phyloP scores from a whole-genome alignment of 176 grass and related monocot species.

The Lolium rigidum region DNA sequence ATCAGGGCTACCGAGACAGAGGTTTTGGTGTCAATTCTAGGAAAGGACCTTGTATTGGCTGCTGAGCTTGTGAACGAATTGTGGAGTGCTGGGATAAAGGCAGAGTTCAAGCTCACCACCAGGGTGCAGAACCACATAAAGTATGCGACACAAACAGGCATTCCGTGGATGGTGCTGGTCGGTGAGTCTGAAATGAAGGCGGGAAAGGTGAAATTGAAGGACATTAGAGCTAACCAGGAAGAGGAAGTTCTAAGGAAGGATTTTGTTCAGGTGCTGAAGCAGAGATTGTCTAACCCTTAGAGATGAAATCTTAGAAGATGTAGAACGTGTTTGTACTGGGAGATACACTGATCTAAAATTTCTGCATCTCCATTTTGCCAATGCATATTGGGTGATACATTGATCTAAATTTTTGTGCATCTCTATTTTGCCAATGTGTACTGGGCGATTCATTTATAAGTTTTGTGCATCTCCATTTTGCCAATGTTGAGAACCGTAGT shows the following conservation, averaged over 20 bases:
- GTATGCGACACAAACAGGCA: conserved; percentile 59
- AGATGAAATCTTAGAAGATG: not conserved
- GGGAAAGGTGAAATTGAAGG: conserved; percentile 76
- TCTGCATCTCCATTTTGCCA: not conserved
- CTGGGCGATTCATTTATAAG: not conserved
- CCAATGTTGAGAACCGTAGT: not conserved
- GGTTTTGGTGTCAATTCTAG: conserved; percentile 83
- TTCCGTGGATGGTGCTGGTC: conserved; percentile 89
- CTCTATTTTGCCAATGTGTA: not conserved
- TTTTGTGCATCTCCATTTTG: not conserved
- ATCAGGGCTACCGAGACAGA: conserved; percentile 83
- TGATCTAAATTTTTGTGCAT: not conserved
- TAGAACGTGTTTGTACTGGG: not conserved
- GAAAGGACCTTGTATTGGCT: conserved; percentile 80
- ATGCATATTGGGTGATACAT: not conserved
- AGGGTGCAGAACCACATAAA: conserved; percentile 72
- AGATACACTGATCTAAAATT: not conserved
- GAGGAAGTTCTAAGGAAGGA: conserved; percentile 58
- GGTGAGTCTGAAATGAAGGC: conserved; percentile 64
- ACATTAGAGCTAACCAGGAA: conserved; percentile 66
- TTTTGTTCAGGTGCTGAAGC: conserved; percentile 65
- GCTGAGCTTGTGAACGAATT: conserved; percentile 71
- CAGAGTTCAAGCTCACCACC: conserved; percentile 86
- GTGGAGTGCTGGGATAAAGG: conserved; percentile 91
- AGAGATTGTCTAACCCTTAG: conserved; percentile 45